phyloP scores from a whole-genome alignment of 495 filamentous ascomycete genomes.

The Mycothermus thermophilus region DNA sequence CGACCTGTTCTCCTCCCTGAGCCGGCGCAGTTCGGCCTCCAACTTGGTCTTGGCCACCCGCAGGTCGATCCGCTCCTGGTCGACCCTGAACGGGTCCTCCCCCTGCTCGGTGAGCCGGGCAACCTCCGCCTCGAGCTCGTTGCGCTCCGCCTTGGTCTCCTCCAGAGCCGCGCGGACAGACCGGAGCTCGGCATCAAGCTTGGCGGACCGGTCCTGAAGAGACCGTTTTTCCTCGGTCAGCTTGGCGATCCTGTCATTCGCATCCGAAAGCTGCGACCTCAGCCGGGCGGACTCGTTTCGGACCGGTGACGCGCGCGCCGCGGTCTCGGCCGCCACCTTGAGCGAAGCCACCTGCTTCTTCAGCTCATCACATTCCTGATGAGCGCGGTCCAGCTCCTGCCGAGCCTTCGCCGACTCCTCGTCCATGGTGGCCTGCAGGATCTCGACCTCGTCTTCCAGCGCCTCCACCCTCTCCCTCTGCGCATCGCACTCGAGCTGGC shows the following conservation, averaged over 20 bases:
- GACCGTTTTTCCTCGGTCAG: constrained; percentile 43
- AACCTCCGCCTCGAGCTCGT: constrained; percentile 48
- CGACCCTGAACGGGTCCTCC: constrained; percentile 41
- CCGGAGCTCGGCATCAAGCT: constrained; percentile 46
- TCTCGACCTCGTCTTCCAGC: constrained; percentile 70
- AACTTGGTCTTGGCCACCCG: constrained; percentile 44
- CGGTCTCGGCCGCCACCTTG: constrained; percentile 8
- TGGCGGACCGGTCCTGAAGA: constrained; percentile 49
- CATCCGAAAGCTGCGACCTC: constrained; percentile 21
- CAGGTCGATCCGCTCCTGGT: constrained; percentile 49
- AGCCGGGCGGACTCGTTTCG: constrained; percentile 18
- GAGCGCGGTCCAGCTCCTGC: constrained; percentile 33
- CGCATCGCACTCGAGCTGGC: constrained; percentile 47
- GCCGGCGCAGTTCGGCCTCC: constrained; percentile 43
- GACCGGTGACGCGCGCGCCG: constrained; percentile 9
- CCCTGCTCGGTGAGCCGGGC: constrained; percentile 34
- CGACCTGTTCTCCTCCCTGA: constrained; percentile 42
- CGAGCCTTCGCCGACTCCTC: constrained; percentile 62
- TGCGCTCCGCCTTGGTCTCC: constrained; percentile 47
- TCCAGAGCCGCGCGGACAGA: constrained; percentile 37
- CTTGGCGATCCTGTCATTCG: constrained; percentile 21
- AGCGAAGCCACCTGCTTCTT: constrained; percentile 33
- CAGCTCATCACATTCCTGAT: constrained; percentile 37
- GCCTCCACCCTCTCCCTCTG: constrained; percentile 55
- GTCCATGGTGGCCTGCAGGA: constrained; percentile 58